Conservation (phyloP, 2,329 filamentous ascomycete genomes). For the Neofusicoccum kwambonambiense region DNA sequence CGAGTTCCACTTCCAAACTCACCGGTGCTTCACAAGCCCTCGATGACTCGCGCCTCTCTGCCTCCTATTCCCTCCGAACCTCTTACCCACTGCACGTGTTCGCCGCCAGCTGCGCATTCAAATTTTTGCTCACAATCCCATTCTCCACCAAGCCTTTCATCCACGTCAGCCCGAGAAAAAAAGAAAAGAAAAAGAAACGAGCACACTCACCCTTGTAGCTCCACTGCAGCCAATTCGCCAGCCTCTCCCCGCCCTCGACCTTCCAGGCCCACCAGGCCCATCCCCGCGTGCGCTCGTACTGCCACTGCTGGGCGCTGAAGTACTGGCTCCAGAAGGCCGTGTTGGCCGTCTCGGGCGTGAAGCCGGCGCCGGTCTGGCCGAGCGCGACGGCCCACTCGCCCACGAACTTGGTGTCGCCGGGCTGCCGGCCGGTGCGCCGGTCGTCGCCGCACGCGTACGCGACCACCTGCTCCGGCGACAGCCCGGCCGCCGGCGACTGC, state of each 20-base stretch:
- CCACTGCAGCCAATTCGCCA: constrained; percentile 39
- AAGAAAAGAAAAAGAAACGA: constrained; percentile 36
- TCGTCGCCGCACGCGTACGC: constrained; percentile 18
- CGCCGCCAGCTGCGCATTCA: constrained; percentile 1
- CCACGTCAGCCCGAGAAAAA: neutral
- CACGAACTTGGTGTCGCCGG: constrained; percentile 42
- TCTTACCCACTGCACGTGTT: neutral
- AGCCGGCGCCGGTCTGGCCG: constrained; percentile 22
- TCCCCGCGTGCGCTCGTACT: constrained; percentile 55
- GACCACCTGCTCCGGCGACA: constrained; percentile 43
- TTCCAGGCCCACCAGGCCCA: constrained; percentile 66
- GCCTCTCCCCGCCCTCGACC: constrained; percentile 40
- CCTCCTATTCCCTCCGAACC: too few relatives aligned
- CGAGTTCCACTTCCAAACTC: too few relatives aligned
- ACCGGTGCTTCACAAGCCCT: too few relatives aligned
- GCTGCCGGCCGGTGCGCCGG: neutral
- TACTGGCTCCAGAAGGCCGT: constrained; percentile 55
- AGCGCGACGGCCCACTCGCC: constrained; percentile 60
- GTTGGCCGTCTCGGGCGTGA: constrained; percentile 2
- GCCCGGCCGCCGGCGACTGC: constrained; percentile 49
- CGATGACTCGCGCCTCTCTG: too few relatives aligned
- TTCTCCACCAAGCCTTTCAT: constrained; percentile 21
- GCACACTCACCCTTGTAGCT: constrained; percentile 42
- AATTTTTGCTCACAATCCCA: constrained; percentile 25
- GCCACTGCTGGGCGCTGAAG: constrained; percentile 57